A percentile compares a stretch with the other conserved stretches of the same genome.
Evolutionary conservation across 2,329 filamentous ascomycete genomes (phyloP).

Genomic region (Pseudocercospora eumusae): DNA sequence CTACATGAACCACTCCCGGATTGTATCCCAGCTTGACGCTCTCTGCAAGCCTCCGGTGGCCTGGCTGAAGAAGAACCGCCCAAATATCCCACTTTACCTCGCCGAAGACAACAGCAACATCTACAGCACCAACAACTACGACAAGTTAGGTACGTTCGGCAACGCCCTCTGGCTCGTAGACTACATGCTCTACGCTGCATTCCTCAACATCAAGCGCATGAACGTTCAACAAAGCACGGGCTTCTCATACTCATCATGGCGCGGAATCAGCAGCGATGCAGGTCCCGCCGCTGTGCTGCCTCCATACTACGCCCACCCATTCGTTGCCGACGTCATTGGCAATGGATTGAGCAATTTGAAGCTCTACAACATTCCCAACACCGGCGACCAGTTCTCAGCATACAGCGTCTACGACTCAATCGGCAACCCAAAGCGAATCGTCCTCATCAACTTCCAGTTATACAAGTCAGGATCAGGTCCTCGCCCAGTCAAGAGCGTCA

Average conservation of each 20-base stretch:
- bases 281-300: slow-evolving; percentile 20
- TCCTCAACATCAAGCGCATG: slow-evolving; percentile 18
- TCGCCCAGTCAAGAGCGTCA: slow-evolving; percentile 18
- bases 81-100: slow-evolving; percentile 15
- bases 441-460: slow-evolving; percentile 21
- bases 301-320: slow-evolving; percentile 26
- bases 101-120: slow-evolving; percentile 25
- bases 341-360: slow-evolving; percentile 13
- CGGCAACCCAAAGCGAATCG: slow-evolving; percentile 16
- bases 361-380: slow-evolving; percentile 16
- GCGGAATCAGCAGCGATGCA: slow-evolving; percentile 14
- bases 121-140: slow-evolving; percentile 17
- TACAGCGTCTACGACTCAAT: slow-evolving; percentile 21
- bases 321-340: slow-evolving; percentile 25
- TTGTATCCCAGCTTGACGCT: slow-evolving; percentile 14
- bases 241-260: slow-evolving; percentile 22
- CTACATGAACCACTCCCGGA: slow-evolving; percentile 25
- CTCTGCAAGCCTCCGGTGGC: slow-evolving; percentile 15
- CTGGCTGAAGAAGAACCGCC: slow-evolving; percentile 17
- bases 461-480: slow-evolving; percentile 9
- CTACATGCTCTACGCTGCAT: slow-evolving; percentile 22
- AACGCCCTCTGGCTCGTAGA: slow-evolving; percentile 21
- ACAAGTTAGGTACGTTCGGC: slow-evolving; percentile 19
- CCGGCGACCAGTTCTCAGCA: slow-evolving; percentile 18
- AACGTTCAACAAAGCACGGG: slow-evolving; percentile 26